Percentiles rank a stretch among this genome's conserved stretches.
These are phyloP conservation scores for Glaciozyma antarctica DNA, from an alignment of 768 basidiomycete genomes.

Conservation along the genomic window DNA sequence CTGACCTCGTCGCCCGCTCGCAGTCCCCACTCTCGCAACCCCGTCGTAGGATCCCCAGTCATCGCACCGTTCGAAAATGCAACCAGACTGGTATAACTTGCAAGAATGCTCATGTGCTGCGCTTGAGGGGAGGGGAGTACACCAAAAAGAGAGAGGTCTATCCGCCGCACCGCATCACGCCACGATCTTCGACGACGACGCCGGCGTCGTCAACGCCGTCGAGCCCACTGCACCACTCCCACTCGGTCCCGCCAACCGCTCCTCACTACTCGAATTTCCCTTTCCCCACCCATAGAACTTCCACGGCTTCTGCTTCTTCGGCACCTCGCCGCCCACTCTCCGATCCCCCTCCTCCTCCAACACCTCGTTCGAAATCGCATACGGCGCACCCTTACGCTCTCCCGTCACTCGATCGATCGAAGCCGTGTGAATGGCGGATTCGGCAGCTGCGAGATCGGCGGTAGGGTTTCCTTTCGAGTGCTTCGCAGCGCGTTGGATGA, in stretches of 20 bases:
- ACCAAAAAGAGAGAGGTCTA: too few species aligned
- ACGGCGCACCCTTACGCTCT: not conserved
- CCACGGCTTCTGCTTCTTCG: not conserved
- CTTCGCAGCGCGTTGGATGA: conserved; percentile 38
- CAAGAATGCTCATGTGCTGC: too few species aligned
- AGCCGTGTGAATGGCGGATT: not conserved
- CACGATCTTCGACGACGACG: not conserved
- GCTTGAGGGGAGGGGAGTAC: too few species aligned
- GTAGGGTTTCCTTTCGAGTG: not conserved
- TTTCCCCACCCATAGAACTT: not conserved
- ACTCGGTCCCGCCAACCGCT: not conserved
- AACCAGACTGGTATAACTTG: not conserved
- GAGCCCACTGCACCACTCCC: not conserved
- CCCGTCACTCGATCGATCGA: not conserved
- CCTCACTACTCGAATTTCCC: not conserved
- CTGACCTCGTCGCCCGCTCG: too few species aligned
- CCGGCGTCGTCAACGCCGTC: not conserved
- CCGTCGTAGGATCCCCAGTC: not conserved
- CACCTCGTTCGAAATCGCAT: not conserved
- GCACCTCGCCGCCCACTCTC: not conserved
- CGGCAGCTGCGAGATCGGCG: not conserved
- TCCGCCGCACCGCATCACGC: not conserved
- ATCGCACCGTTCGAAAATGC: not conserved
- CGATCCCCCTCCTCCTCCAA: not conserved
- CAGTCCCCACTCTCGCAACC: not conserved